Evolutionary conservation across 345 rosid species (phyloP), one percentile per base, ranked within the genome.

Genomic region (Citrus hindsii): DNA sequence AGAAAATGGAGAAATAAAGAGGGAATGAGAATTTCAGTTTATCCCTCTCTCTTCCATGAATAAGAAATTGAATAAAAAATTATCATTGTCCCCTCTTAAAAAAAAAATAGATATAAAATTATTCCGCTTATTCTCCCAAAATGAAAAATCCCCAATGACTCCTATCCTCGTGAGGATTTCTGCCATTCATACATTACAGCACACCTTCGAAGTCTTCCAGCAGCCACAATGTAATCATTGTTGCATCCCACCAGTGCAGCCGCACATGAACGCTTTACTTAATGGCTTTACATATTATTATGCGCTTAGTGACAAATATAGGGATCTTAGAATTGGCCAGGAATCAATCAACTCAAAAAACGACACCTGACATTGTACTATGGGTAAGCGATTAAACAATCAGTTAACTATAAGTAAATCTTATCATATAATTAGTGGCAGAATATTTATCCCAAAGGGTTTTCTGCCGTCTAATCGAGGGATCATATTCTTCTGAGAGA

Each of bases 401-500:
- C 22, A 27, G 1, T 21, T 33, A 1, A 33, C 2, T 53, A 12
- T 6, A 10, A 55, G 18, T 12, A 9, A 46, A 67, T 58, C 68
- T 58, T 77, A 77, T 77, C 79, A 55, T 30, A 21, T 12, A 7
- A 38, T 22, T 77, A 69, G 74, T 75, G 78, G 78, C 59, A 62
- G 69, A 63, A 62, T 62, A 62, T 6, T 42, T 62, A 53, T 75
- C 71, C 65, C 28, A 13, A 30, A 75, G 2, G 14, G 55, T 40
- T 38, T 32, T 24, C 32, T n/a, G 71, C 4, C 55, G 5, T 13
- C 6, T 10, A 7, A 21, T 32, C 46, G 13, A 16, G 35, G 69
- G 42, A 32, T 19, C 46, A 32, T 3, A 33, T 65, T 65, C 69
- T 65, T 33, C 16, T 2, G 6, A 19, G 25, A 32, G 10, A 67